Base-by-base conservation (phyloP, 2,329 filamentous ascomycete genomes). In the Alternaria postmessia region DNA sequence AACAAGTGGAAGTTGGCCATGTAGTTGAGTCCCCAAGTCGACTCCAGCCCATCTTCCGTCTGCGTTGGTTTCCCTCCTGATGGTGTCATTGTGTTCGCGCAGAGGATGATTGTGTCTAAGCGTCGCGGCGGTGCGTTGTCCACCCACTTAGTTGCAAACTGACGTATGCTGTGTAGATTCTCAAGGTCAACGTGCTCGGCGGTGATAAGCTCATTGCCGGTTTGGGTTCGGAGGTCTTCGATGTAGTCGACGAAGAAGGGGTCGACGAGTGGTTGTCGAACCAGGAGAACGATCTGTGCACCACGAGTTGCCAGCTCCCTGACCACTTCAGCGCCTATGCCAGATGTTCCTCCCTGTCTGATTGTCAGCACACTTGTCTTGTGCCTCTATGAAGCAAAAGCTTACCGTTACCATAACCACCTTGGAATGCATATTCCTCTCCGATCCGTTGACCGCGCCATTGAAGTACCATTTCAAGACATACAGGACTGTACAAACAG, bases 61-160 rank as follows among this genome's bases (percentile, higher is more conserved):
- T 86, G 81, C 1, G 78, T 81, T 28, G 86, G 82, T 65, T 83
- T 80, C 5, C 85, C 84, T 1, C 89, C 91, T 11, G 86, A 86
- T 3, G 92, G 89, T 5, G 90, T 92, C 67, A 93, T 82, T 0
- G 90, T 90, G 44, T 91, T 91, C 9, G 90, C 95, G 77, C 93
- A 97, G 18, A 99, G 85, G 20, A 99, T 87, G 47, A 99, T 83
- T 88, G 94, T 94, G 78, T 99, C 95, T 7, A 99, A 82, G 48
- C 96, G 85, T 57, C 96, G 86, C 8, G 94, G 92, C 3, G 95
- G 94, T 22, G 91, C 87, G 78, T 97, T 98, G 78, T 99, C 94
- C 67, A 99, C 93, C 94, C 96, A 99, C 82, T 93, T 94, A 0
- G 95, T 99, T 12, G 95, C 95, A 77, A 99, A 99, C 64, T 89